A percentile compares a stretch with the other conserved stretches of the same genome.
Evolutionary conservation across 306 rosid genomes (phyloP).

Genomic region (Fragaria vesca): DNA sequence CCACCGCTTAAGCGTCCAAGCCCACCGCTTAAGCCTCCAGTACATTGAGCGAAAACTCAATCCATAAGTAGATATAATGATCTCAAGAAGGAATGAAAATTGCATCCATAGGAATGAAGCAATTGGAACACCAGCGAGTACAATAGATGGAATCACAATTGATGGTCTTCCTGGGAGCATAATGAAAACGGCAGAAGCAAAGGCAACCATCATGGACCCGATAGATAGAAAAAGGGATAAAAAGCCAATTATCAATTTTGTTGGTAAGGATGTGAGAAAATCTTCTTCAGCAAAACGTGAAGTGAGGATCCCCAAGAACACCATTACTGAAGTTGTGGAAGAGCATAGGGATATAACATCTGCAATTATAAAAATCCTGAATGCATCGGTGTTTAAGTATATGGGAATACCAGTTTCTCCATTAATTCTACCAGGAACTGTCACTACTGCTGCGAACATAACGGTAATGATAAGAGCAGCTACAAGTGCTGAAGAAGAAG

Average conservation of each 20-base stretch:
- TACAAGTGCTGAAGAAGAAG: neutral
- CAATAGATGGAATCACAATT: slow-evolving; percentile 14
- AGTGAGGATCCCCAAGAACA: neutral
- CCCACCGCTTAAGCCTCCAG: too few species aligned
- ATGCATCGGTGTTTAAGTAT: neutral
- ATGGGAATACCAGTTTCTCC: neutral
- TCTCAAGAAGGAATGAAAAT: slow-evolving; percentile 16
- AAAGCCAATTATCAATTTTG: slow-evolving; percentile 33
- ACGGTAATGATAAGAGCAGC: neutral
- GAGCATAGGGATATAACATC: neutral
- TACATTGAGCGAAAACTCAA: too few species aligned
- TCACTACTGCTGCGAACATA: neutral
- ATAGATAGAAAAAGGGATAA: slow-evolving; percentile 31
- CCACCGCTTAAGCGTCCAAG: too few species aligned
- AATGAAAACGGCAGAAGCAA: slow-evolving; percentile 32
- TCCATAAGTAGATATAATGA: slow-evolving; percentile 23
- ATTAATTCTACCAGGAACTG: neutral
- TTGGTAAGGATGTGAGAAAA: slow-evolving; percentile 29
- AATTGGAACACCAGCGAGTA: slow-evolving; percentile 27
- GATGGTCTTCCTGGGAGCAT: slow-evolving; percentile 9
- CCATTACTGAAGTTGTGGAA: neutral
- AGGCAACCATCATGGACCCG: slow-evolving; percentile 39
- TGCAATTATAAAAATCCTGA: neutral
- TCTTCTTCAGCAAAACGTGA: slow-evolving; percentile 7
- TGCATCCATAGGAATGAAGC: neutral